Evolutionary conservation across 176 grass and related monocot genomes (phyloP), one percentile per base, ranked within the genome.

Genomic region (Saccharum spontaneum): DNA sequence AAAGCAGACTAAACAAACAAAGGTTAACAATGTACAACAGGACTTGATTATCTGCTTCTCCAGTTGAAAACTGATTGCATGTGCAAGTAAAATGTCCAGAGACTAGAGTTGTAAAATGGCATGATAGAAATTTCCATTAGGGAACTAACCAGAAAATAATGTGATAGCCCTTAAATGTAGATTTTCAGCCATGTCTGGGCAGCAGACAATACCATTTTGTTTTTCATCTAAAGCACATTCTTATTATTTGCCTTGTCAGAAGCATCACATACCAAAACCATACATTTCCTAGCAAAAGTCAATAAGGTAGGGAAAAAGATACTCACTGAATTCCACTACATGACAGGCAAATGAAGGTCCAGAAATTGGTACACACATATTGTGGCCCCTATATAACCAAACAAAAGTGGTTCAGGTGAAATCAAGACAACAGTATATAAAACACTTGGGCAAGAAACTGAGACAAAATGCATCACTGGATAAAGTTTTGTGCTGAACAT

Each of bases 251-350:
- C 46, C 16, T 75, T 59, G 18, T 83, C 75, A 67, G 15, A 74
- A 82, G 55, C 17, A 59, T 54, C 54, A 80, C 54, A 86, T 66
- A 72, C 8, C 52, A 82, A 82, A 23, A 77, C 20, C 65, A 75
- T 39, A 74, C 16, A 75, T 68, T 23, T 81, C 54, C 3, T 64
- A 52, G 13, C 55, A 78, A 18, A 64, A 88, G 36, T 34, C 3
- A 77, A 45, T 73, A 55, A 11, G 15, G 12, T 60, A 87, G 71
- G 37, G 18, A 79, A 31, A 11, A 17, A 90, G 67, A 78, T 89
- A 86, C 97, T 99, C 67, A 99, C 97, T 96, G 97, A 81, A 96
- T 92, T 76, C 93, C 93, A 83, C 93, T 94, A 79, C 97, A 99
- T n/a, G 94, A 79, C 37, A 90, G 40, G 74, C 97, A 99, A 52